Base-by-base conservation (phyloP, 371 early-diverging fungal species). In the Furculomyces boomerangus region DNA sequence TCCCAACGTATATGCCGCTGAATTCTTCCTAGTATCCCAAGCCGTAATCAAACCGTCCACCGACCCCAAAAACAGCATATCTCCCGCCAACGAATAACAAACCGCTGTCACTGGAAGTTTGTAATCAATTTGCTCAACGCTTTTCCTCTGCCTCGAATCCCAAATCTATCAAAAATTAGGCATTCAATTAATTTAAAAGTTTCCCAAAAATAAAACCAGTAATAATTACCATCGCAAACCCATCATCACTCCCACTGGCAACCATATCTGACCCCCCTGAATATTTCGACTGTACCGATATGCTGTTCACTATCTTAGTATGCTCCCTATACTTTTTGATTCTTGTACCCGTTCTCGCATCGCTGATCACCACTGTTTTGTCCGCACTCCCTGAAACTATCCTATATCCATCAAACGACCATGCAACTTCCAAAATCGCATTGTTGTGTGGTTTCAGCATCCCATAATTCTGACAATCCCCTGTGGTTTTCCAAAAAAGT, bases 401-500 rank as follows among this genome's bases (percentile, higher is more conserved):
- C 43, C 79, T 75, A 37, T 70, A 74, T 56, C 75, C 76, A 62
- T 91, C 88, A 25, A 82, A 68, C 50, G 89, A 85, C 95, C 93
- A 96, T 55, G 86, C 83, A 20, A 91, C 61, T 64, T 93, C 90
- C 65, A 90, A 60, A 16, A 96, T 71, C 1, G 89, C 78, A 31
- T 88, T 87, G 35, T 70, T 74, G 58, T 94, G 94, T 5, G 93
- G 93, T 53, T 80, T 79, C 54, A 93, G 67, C 22, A 85, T 68
- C 3, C 84, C 84, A 65, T 87, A 90, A 67, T 93, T 94, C 51
- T 68, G 63, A 61, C 88, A 83, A 32, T 90, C 92, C 13, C 90
- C 89, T 62, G 85, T 86, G 1, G 88, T 85, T 60, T 88, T 84
- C 97, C 94, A 96, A 39, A 96, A 66, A 50, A 85, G 86, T 26